Percentiles rank a stretch among this genome's conserved stretches.
These are phyloP conservation scores for Niveomyces coronatus DNA, from an alignment of 2,329 filamentous ascomycete species.

Conservation along the genomic window DNA sequence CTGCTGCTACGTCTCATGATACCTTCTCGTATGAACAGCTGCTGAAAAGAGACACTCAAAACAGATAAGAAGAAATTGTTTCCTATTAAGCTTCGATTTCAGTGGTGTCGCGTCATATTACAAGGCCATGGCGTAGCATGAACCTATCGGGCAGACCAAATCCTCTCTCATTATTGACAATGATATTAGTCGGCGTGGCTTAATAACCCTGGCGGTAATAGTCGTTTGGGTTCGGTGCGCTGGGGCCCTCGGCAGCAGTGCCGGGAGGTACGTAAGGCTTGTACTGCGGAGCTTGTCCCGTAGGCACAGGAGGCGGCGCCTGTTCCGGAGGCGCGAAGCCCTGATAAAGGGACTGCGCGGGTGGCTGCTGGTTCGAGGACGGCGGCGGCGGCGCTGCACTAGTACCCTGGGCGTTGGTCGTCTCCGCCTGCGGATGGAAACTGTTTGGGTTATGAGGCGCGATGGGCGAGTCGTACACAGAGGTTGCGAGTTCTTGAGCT, in stretches of 20 bases:
- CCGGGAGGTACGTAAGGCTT: conserved; percentile 48
- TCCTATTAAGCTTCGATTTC: too few species aligned
- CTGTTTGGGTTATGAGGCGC: conserved; percentile 39
- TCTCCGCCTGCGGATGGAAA: conserved; percentile 35
- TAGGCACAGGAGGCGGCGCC: conserved; percentile 32
- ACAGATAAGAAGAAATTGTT: too few species aligned
- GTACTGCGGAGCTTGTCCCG: conserved; percentile 31
- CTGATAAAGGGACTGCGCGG: conserved; percentile 30
- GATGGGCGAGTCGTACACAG: conserved; percentile 65
- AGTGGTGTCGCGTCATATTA: too few species aligned
- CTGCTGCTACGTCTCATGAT: too few species aligned
- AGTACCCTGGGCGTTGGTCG: conserved; percentile 19
- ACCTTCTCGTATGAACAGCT: too few species aligned
- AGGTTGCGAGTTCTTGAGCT: conserved; percentile 69
- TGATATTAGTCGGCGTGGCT: not conserved
- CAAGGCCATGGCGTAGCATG: too few species aligned
- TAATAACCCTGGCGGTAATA: conserved; percentile 42
- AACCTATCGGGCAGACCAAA: too few species aligned
- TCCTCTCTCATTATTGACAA: not conserved
- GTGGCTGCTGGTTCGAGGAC: conserved; percentile 16
- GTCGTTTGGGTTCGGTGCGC: conserved; percentile 42
- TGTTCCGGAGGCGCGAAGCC: conserved; percentile 29
- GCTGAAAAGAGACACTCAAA: too few species aligned
- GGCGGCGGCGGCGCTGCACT: conserved; percentile 19
- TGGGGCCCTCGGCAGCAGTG: conserved; percentile 27